Percentiles rank a stretch among this genome's conserved stretches.
phyloP scores from a whole-genome alignment of 2,329 filamentous ascomycete genomes.

The Alternaria arborescens region DNA sequence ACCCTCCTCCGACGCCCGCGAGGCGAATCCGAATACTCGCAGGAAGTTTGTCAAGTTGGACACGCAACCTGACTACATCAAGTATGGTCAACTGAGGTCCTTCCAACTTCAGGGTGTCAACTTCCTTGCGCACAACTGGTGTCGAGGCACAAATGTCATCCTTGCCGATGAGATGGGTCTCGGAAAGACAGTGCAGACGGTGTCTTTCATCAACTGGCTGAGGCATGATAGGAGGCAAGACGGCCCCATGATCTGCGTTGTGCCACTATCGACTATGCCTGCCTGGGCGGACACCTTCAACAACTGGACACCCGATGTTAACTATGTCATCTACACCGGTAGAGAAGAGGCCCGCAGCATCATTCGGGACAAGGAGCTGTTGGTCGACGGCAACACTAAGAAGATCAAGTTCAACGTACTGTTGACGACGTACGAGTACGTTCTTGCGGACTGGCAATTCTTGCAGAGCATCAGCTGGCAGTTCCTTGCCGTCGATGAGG shows the following conservation, averaged over 20 bases:
- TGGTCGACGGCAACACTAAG: slow-evolving; percentile 84
- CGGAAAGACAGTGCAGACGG: slow-evolving; percentile 97
- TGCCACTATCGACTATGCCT: slow-evolving; percentile 94
- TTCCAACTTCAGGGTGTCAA: slow-evolving; percentile 96
- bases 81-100: slow-evolving; percentile 82
- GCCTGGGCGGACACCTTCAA: slow-evolving; percentile 99
- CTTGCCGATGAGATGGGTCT: slow-evolving; percentile 98
- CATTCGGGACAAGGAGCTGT: slow-evolving; percentile 88
- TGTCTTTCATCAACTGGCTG: slow-evolving; percentile 96
- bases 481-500: slow-evolving; percentile 94
- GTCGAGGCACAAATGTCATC: slow-evolving; percentile 91
- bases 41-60: slow-evolving; percentile 64
- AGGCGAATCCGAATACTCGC: slow-evolving; percentile 78
- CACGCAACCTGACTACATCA: slow-evolving; percentile 85
- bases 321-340: slow-evolving; percentile 96
- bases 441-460: slow-evolving; percentile 84
- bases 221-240: slow-evolving; percentile 89
- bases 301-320: slow-evolving; percentile 92
- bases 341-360: slow-evolving; percentile 85
- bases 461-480: slow-evolving; percentile 96
- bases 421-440: slow-evolving; percentile 97
- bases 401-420: slow-evolving; percentile 98
- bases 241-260: slow-evolving; percentile 96
- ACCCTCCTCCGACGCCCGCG: slow-evolving; percentile 79
- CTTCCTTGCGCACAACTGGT: slow-evolving; percentile 97